Evolutionary conservation across 2,329 filamentous ascomycete species (phyloP).

Genomic region (Sclerotinia subarctica): DNA sequence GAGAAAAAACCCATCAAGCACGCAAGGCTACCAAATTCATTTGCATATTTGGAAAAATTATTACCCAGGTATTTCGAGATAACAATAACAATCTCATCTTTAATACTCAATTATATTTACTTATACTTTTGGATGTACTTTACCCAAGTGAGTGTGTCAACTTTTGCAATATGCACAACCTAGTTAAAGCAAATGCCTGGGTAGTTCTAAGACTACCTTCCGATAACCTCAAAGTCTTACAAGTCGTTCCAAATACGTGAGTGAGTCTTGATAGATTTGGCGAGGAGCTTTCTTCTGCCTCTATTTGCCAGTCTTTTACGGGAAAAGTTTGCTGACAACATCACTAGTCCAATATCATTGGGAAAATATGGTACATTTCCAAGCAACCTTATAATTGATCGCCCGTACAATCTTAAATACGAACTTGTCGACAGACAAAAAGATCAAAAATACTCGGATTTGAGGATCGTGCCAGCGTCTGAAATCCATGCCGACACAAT

Average conservation of each 20-base stretch:
- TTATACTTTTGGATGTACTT: neutral
- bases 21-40: conserved; percentile 12
- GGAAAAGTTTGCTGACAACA: conserved; percentile 24
- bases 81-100: neutral
- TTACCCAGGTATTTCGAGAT: neutral
- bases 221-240: conserved; percentile 54
- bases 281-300: conserved; percentile 23
- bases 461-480: conserved; percentile 74
- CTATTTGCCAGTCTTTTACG: conserved; percentile 12
- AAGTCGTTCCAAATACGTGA: conserved; percentile 60
- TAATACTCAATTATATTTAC: neutral
- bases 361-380: conserved; percentile 93
- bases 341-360: conserved; percentile 71
- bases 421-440: conserved; percentile 74
- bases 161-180: conserved; percentile 34
- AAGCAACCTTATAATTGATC: conserved; percentile 83
- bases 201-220: conserved; percentile 58
- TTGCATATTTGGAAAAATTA: neutral
- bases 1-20: neutral
- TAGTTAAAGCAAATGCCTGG: conserved; percentile 59
- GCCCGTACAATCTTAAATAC: conserved; percentile 88
- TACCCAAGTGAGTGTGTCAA: neutral
- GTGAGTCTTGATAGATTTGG: conserved; percentile 32
- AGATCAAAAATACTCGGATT: conserved; percentile 60
- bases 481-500: conserved; percentile 84